phyloP scores from a whole-genome alignment of 1,284 basidiomycete genomes.

The Cutaneotrichosporon sp. region DNA sequence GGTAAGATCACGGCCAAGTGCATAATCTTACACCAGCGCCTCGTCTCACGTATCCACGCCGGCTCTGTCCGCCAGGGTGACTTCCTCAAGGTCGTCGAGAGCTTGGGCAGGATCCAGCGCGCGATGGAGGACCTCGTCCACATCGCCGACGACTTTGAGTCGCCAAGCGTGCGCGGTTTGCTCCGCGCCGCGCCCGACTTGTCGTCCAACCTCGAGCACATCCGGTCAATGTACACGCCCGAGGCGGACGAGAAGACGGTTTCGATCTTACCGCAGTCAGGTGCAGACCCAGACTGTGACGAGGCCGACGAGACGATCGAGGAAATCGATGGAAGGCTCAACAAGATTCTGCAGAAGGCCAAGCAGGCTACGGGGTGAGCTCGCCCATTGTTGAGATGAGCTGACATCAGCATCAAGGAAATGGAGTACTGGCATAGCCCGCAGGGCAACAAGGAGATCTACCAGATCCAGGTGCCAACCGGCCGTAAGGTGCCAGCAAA shows the following conservation, averaged over 20 bases:
- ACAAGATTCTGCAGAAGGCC: slow-evolving; percentile 60
- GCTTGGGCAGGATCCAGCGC: slow-evolving; percentile 67
- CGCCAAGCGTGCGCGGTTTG: slow-evolving; percentile 66
- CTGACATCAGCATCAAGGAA: slow-evolving; percentile 50
- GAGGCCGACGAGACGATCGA: slow-evolving; percentile 64
- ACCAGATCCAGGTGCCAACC: slow-evolving; percentile 67
- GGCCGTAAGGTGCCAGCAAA: slow-evolving; percentile 66
- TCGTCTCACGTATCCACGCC: slow-evolving; percentile 88
- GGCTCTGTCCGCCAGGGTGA: slow-evolving; percentile 79
- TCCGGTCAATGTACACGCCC: slow-evolving; percentile 66
- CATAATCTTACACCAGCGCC: slow-evolving; percentile 54
- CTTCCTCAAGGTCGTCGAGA: slow-evolving; percentile 74
- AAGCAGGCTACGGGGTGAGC: slow-evolving; percentile 50
- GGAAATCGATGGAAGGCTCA: slow-evolving; percentile 64
- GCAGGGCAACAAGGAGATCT: slow-evolving; percentile 83
- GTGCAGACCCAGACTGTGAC: slow-evolving; percentile 81
- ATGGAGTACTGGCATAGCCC: slow-evolving; percentile 78
- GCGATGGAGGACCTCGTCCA: slow-evolving; percentile 63
- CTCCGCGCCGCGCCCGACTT: slow-evolving; percentile 78
- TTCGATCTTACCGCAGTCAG: slow-evolving; percentile 64
- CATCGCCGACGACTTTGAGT: slow-evolving; percentile 66
- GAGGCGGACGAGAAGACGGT: slow-evolving; percentile 55
- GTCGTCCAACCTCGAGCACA: slow-evolving; percentile 56
- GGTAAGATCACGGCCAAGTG: slow-evolving; percentile 17
- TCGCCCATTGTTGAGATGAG: too few relatives aligned